Percentiles rank a stretch among this genome's conserved stretches.
phyloP scores from a whole-genome alignment of 306 rosid genomes.

The Rosa lucieae region DNA sequence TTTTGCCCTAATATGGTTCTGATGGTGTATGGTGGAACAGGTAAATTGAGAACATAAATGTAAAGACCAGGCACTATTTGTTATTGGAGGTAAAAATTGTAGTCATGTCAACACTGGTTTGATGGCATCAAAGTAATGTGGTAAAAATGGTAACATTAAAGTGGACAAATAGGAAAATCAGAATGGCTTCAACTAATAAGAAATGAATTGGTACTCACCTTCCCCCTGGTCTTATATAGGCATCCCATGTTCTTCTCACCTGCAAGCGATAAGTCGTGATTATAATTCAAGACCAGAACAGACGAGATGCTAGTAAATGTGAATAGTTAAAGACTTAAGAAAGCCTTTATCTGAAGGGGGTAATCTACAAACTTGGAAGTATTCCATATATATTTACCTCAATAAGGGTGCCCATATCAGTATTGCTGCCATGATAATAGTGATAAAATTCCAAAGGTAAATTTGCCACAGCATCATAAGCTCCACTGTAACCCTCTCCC shows the following conservation, averaged over 20 bases:
- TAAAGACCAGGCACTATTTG: neutral
- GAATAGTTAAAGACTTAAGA: neutral
- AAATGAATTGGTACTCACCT: constrained; percentile 47
- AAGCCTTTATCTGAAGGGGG: constrained; percentile 1
- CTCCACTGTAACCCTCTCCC: constrained; percentile 43
- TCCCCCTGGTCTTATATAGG: constrained; percentile 86
- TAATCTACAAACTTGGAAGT: constrained; percentile 7
- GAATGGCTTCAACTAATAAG: neutral
- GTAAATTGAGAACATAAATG: neutral
- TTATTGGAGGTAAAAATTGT: neutral
- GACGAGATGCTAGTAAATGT: constrained; percentile 4
- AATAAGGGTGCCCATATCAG: constrained; percentile 85
- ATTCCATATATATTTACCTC: constrained; percentile 52
- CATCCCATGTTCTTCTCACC: constrained; percentile 99
- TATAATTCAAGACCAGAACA: constrained; percentile 6
- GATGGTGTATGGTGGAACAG: neutral
- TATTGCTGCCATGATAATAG: constrained; percentile 87
- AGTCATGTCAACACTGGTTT: neutral
- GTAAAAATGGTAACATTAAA: neutral
- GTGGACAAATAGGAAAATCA: neutral
- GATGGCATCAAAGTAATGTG: neutral
- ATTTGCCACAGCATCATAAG: constrained; percentile 66
- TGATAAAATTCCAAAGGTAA: constrained; percentile 90
- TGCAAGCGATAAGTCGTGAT: constrained; percentile 33
- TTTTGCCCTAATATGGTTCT: neutral